Evolutionary conservation across 139 green algal species (phyloP), one percentile per base, ranked within the genome.

Genomic region (Chlorella sp.): DNA sequence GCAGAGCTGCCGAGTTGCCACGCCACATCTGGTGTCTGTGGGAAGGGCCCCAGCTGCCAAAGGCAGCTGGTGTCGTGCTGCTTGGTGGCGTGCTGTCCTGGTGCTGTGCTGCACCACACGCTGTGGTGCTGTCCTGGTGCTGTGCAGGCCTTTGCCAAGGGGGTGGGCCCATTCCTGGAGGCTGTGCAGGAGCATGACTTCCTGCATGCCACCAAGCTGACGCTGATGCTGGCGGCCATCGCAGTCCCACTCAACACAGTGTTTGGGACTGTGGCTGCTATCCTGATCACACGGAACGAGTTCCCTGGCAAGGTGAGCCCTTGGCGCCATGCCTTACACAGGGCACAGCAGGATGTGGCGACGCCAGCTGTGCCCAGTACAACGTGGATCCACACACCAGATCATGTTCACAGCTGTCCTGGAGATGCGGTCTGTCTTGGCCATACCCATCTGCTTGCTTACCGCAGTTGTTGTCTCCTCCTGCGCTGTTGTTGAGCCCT

Each of bases 191-290:
- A 96, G 33, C 82, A 83, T 3, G 91, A 96, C 75, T 96, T 96
- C 73, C 72, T 91, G 10, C 89, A 93, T 50, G 87, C 88, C 27
- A 78, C 84, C n/a, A 68, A 67, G 69, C 69, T 78, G 50, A 82
- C 76, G n/a, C 62, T 82, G 17, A 69, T 90, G 35, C 72, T 95
- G 26, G 79, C 87, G 0, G 73, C 75, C 5, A 80, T 95, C 14
- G 76, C 87, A 1, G 90, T 96, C 29, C 91, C 91, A 0, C 70
- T 95, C 63, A 96, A 96, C 79, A 91, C 86, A 0, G 50, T 89
- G 33, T 96, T 95, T 74, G 91, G 91, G 22, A 79, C 89, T 3
- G 67, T 80, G 4, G 80, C 87, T 0, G 91, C 91, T 1, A 81
- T 96, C 14, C 82, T 84, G 33, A 85, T 96, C 49, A 82, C 90